Evolutionary conservation across 2,329 filamentous ascomycete genomes (phyloP), one percentile per base, ranked within the genome.

Genomic region (Cordyceps fumosorosea): DNA sequence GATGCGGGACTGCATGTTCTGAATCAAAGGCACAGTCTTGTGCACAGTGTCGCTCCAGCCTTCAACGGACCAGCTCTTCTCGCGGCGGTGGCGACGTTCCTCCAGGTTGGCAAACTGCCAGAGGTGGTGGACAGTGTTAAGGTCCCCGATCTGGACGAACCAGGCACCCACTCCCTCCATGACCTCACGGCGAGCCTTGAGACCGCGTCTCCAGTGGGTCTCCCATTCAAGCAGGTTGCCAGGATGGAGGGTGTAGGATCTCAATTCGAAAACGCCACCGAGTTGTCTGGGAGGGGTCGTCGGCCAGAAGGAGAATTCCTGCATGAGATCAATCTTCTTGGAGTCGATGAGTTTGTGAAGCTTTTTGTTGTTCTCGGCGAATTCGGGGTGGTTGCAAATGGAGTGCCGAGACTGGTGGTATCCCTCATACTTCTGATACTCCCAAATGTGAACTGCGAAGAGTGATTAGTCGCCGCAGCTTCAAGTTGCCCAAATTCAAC

Each of bases 291-390:
- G 95, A 5, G 93, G 84, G 0, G 91, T 93, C 3, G 95, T 99
- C 1, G 95, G 95, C 95, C 95, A 99, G 83, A 99, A 99, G 42
- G 93, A 96, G 78, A 99, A 99, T 76, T 99, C 95, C 75, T 99
- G 95, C 95, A 99, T 99, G 57, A 99, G 83, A 0, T 93, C 97
- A 5, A 89, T 89, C 68, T 88, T 86, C 80, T 96, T 98, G 66
- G 85, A 85, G 63, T 82, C 87, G 72, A 99, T 93, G 65, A 98
- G 80, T n/a, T 80, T 82, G 76, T 92, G 93, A 58, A 99, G 87
- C 77, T 93, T 90, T 65, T 79, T 80, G 73, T 96, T 91, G 72
- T 97, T 97, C 11, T 84, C 88, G 67, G 87, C 78, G 74, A 91
- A 98, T 20, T 92, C 91, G 65, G 91, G 89, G 70, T 96, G 91